Evolutionary conservation across 1,139 yeast species (phyloP).

Genomic region (Debaryomycetaceae sp.): DNA sequence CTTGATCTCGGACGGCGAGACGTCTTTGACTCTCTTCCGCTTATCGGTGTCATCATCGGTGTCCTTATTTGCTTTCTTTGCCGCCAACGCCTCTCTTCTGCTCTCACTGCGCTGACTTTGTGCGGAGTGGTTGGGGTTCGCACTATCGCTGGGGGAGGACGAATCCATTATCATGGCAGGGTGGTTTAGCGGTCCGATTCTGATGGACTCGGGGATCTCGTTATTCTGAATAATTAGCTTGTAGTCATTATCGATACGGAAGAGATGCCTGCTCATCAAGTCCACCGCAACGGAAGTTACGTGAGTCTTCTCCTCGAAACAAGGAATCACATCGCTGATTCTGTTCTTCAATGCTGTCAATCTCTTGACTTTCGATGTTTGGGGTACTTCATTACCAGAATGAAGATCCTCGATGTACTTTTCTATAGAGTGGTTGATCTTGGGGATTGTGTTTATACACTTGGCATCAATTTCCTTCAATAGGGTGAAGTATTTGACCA

Average conservation of each 20-base stretch:
- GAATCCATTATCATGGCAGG: conserved; percentile 78
- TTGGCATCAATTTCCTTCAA: conserved; percentile 94
- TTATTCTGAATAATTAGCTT: conserved; percentile 64
- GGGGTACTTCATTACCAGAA: conserved; percentile 9
- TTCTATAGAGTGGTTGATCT: conserved; percentile 55
- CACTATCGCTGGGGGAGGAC: conserved; percentile 34
- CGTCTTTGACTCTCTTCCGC: conserved; percentile 6
- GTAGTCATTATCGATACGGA: conserved; percentile 76
- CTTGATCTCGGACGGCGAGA: conserved; percentile 5
- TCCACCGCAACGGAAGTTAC: conserved; percentile 92
- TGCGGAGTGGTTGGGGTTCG: conserved; percentile 46
- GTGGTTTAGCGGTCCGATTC: conserved; percentile 77
- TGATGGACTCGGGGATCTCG: conserved; percentile 64
- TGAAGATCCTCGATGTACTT: conserved; percentile 50
- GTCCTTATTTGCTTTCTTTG: conserved; percentile 57
- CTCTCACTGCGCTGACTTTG: conserved; percentile 77
- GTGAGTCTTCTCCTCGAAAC: conserved; percentile 95
- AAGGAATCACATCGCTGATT: conserved; percentile 77
- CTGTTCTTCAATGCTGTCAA: conserved; percentile 39
- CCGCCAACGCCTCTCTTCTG: conserved; percentile 89
- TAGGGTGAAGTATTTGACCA: conserved; percentile 80
- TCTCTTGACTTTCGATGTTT: conserved; percentile 13
- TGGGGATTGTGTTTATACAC: conserved; percentile 73
- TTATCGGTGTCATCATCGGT: conserved; percentile 30
- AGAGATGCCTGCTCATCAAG: conserved; percentile 63